These are phyloP conservation scores for Trypanosoma boissoni DNA, from an alignment of 208 protist genomes.

Conservation along the genomic window DNA sequence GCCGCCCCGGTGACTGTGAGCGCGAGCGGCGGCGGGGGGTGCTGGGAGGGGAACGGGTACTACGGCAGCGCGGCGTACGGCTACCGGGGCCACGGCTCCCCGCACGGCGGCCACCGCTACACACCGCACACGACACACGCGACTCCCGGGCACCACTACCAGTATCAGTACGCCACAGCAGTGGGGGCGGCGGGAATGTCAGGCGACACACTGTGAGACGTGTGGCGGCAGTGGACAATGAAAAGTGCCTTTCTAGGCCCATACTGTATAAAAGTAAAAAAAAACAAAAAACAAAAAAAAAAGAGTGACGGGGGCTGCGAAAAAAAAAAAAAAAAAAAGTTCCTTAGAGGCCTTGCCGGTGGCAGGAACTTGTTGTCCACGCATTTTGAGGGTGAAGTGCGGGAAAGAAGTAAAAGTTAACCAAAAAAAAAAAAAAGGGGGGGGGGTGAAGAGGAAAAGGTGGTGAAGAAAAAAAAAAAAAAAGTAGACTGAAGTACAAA, in stretches of 20 bases:
- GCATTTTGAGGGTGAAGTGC: too few species aligned
- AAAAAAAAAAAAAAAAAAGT: neutral
- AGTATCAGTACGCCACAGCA: constrained; percentile 6
- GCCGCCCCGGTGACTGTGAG: too few species aligned
- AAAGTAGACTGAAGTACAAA: neutral
- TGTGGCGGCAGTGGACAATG: neutral
- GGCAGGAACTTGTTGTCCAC: too few species aligned
- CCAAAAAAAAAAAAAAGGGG: neutral
- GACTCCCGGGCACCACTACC: constrained; percentile 14
- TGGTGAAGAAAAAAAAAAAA: neutral
- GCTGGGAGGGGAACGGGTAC: neutral
- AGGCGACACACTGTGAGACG: neutral
- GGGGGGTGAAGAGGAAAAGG: neutral
- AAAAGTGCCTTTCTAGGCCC: neutral
- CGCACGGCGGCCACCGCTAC: constrained; percentile 18
- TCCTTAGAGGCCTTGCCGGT: too few species aligned
- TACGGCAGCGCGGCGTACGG: constrained; percentile 1
- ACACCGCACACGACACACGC: constrained; percentile 23
- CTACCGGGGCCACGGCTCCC: constrained; percentile 8
- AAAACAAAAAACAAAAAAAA: neutral
- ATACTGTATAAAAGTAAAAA: neutral
- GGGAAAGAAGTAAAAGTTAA: too few species aligned
- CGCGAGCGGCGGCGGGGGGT: neutral
- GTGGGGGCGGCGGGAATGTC: neutral
- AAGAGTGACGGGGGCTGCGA: neutral